A percentile compares a stretch with the other conserved stretches of the same genome.
phyloP scores from a whole-genome alignment of 2,329 filamentous ascomycete genomes.

The Coleophoma eucalyptorum region DNA sequence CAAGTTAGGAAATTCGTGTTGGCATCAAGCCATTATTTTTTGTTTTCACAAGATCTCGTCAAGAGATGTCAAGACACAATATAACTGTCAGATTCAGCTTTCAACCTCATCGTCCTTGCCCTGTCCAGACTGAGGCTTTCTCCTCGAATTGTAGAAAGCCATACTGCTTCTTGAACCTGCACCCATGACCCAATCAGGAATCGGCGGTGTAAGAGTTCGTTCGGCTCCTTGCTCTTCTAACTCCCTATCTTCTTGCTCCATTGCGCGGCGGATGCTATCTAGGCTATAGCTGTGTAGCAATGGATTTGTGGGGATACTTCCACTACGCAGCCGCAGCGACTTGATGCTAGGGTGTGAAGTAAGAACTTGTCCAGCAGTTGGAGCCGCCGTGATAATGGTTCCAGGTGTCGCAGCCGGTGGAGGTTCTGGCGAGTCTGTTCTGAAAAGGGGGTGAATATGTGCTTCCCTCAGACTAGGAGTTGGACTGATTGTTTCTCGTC shows the following conservation, averaged over 20 bases:
- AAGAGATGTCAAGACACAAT: too few species aligned
- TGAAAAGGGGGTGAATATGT: constrained; percentile 76
- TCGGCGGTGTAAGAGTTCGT: constrained; percentile 56
- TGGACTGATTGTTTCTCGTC: constrained; percentile 19
- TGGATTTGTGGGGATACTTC: constrained; percentile 47
- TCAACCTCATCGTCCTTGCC: constrained; percentile 18
- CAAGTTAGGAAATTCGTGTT: constrained; percentile 22
- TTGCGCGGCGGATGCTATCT: constrained; percentile 33
- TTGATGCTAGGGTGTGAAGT: constrained; percentile 47
- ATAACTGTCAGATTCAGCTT: constrained; percentile 2
- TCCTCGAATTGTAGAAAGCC: constrained; percentile 35
- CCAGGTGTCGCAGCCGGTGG: constrained; percentile 64
- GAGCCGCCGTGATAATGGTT: constrained; percentile 68
- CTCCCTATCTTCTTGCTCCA: constrained; percentile 24
- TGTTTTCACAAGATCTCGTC: too few species aligned
- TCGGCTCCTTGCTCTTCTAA: constrained; percentile 15
- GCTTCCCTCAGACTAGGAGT: constrained; percentile 47
- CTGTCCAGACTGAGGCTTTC: constrained; percentile 13
- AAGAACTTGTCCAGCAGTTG: constrained; percentile 63
- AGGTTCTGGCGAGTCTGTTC: constrained; percentile 66
- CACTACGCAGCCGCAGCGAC: constrained; percentile 52
- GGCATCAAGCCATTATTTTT: constrained; percentile 18
- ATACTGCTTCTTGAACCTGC: constrained; percentile 48
- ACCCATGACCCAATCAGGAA: constrained; percentile 57
- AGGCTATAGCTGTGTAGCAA: constrained; percentile 46